A percentile compares a stretch with the other conserved stretches of the same genome.
Conservation (phyloP, 2,329 filamentous ascomycete genomes). For the Aspergillus fumigatus region DNA sequence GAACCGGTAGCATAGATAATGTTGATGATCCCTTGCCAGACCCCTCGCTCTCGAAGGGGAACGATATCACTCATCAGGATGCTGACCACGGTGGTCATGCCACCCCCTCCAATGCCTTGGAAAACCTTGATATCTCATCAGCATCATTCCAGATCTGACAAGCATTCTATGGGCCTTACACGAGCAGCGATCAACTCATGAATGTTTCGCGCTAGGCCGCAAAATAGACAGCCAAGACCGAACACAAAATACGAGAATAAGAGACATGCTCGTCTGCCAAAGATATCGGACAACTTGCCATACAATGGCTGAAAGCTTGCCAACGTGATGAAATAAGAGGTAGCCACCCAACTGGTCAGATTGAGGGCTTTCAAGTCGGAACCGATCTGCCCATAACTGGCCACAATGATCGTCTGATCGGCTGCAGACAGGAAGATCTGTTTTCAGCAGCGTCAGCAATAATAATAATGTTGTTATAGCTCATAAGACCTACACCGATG, state of each 20-base stretch:
- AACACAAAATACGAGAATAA: constrained; percentile 52
- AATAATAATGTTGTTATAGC: not conserved
- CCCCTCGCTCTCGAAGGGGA: constrained; percentile 62
- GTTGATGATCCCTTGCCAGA: constrained; percentile 72
- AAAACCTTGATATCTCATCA: constrained; percentile 40
- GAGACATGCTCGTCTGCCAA: constrained; percentile 52
- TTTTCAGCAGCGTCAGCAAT: not conserved
- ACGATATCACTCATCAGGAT: constrained; percentile 70
- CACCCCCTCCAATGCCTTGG: constrained; percentile 64
- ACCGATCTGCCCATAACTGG: constrained; percentile 73
- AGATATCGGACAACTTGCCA: constrained; percentile 57
- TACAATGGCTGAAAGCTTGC: constrained; percentile 69
- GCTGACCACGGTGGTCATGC: constrained; percentile 65
- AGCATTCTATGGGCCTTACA: constrained; percentile 31
- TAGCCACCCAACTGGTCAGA: constrained; percentile 71
- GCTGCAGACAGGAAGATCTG: constrained; percentile 68
- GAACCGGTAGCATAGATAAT: constrained; percentile 67
- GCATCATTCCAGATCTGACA: not conserved
- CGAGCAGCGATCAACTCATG: constrained; percentile 62
- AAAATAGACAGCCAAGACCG: constrained; percentile 43
- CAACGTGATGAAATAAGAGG: constrained; percentile 65
- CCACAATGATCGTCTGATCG: constrained; percentile 73
- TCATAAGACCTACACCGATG: constrained; percentile 51
- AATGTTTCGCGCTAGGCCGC: constrained; percentile 61
- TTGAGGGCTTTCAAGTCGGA: constrained; percentile 70